Base-by-base conservation (phyloP, 345 rosid species). In the Heritiera fomes region DNA sequence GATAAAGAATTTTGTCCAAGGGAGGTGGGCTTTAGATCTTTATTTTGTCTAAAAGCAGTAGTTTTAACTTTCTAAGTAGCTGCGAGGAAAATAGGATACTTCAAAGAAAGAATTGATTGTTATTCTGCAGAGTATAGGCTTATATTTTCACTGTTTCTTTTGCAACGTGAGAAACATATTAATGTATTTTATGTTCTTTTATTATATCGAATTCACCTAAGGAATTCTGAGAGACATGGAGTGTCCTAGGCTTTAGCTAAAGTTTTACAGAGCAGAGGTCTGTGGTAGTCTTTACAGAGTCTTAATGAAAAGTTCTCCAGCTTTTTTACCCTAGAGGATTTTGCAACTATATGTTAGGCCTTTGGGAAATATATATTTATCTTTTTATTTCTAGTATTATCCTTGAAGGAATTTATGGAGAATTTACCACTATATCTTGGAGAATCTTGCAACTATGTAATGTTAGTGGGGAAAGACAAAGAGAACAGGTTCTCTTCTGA, bases 381-480 rank as follows among this genome's bases (percentile, higher is more conserved):
- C 28, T 58, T 13, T 73, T 34, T 55, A 55, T 73, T 74, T 38
- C 52, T 40, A 7, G 65, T 56, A 30, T 73, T 58, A 20, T 32
- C 58, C 53, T 34, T 53, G 30, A 8, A 72, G 34, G 17, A 15
- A 53, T 15, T 8, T 71, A 34, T 52, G 52, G 18, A 72, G 20
- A n/a, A 2, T n/a, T 59, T 20, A 4, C n/a, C 38, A 56, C 34
- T 23, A 28, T 23, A 41, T 34, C 23, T 55, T 56, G 50, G 52
- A 73, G 63, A 55, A 73, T 56, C 50, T 52, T 73, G 50, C 38
- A n/a, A 11, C 76, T 73, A 40, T 23, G 28, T 23, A 59, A 74
- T 43, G 28, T 23, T 23, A 23, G 5, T 18, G 30, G 76, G 10
- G 10, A 11, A 43, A 38, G 77, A 56, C 41, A n/a, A 41, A 74